Evolutionary conservation across 768 basidiomycete genomes (phyloP), one percentile per base, ranked within the genome.

Genomic region (Phylloporus sp.): DNA sequence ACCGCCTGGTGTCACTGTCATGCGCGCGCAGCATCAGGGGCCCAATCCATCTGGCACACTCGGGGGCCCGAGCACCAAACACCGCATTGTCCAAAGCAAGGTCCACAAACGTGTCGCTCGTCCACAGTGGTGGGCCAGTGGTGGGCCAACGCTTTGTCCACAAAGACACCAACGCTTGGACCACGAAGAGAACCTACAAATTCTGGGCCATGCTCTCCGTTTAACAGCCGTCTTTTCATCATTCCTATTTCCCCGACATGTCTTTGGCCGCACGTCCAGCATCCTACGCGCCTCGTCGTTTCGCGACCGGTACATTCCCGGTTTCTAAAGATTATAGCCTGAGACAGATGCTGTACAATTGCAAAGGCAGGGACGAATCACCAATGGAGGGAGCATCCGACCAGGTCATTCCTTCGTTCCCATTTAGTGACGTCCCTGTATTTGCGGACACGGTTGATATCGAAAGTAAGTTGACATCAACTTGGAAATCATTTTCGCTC

Each of bases 381-480:
- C 24, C 31, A n/a, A 28, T 29, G 4, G 18, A 27, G 14, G 27
- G 49, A 42, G 18, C 42, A 37, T 55, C 62, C 21, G 50, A 53
- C 50, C 52, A 52, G 6, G 60, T 77, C 47, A 55, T 76, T 27
- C 65, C 65, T 47, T 53, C 56, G 13, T 58, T 65, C 42, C 65
- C 63, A 0, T 66, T 62, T 57, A 52, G 33, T 39, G 56, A 64
- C 11, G 57, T 55, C 14, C 55, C 54, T 37, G 38, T 64, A 14
- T 67, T 53, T 20, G 73, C 69, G 7, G 65, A 75, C 45, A 75
- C 74, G 6, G 53, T 72, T 13, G 61, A 79, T 53, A 68, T 73
- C 23, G 58, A 70, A 57, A 64, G 78, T 77, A 60, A 44, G 73
- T 63, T 32, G n/a, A 9, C 28, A 20, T 23, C 27, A 9, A 26